Base-by-base conservation (phyloP, 2,329 filamentous ascomycete species). In the Calycina herbarum region DNA sequence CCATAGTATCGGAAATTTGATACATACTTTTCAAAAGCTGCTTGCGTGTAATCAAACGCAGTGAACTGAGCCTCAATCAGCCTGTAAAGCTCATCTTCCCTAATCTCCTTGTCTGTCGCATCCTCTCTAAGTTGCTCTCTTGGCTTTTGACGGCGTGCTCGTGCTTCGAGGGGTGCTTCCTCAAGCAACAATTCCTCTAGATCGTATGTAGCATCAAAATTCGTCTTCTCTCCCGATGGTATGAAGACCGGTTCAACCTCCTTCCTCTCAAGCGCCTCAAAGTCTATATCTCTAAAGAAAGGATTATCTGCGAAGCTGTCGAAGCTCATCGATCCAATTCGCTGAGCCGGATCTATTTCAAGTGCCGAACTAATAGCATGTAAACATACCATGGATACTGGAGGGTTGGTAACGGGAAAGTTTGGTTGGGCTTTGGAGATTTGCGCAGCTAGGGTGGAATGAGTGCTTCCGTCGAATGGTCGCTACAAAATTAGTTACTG, bases 151-250 rank as follows among this genome's bases (percentile, higher is more conserved):
- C 94, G 89, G 71, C 95, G 86, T 61, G 95, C 93, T 74, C 95
- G 85, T 64, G 95, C 95, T 78, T 99, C 95, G 5, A 99, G 81
- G 0, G 95, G 95, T 13, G 95, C 95, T 77, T 99, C 95, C 78
- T 99, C 95, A 57, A 99, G 79, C 1, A 99, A 80, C 24, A 99
- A 79, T 77, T 99, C 95, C 76, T 99, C 95, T 61, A 99, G 81
- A 77, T 99, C 95, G 76, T 99, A 98, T 0, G 95, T 99, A 4
- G 95, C 95, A 78, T 99, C 95, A 71, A 99, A 99, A 77, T 99
- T 99, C 3, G 95, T 98, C 84, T 99, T 99, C 59, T 98, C 95
- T 64, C 93, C 94, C 0, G 94, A 97, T 0, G 95, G 95, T 24
- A 91, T 86, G 76, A 99, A 99, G 3, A 98, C 88, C 0, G 95